Conservation (phyloP, 192 early-diverging fungal species). For the Dissophora ornata region DNA sequence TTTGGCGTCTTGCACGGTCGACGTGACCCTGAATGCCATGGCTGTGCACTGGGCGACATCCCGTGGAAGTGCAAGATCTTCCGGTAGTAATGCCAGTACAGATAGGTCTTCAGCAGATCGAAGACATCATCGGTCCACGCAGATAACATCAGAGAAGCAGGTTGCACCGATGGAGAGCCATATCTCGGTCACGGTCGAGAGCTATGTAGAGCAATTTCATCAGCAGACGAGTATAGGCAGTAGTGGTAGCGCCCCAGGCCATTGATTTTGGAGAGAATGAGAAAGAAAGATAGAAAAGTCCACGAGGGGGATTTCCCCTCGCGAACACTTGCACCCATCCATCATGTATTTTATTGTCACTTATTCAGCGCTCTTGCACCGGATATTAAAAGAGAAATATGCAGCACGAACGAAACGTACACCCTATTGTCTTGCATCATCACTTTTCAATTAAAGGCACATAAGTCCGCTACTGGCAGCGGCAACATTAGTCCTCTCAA, state of each 20-base stretch:
- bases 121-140: not conserved
- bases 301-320: not conserved
- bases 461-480: too few species aligned
- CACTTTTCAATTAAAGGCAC: too few species aligned
- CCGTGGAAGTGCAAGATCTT: conserved; percentile 5
- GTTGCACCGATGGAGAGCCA: conserved; percentile 34
- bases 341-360: too few species aligned
- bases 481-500: too few species aligned
- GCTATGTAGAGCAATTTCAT: conserved; percentile 46
- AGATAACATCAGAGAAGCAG: conserved; percentile 21
- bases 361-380: too few species aligned
- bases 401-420: too few species aligned
- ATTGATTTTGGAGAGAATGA: conserved; percentile 1
- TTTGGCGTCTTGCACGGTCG: conserved; percentile 59
- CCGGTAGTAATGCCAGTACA: not conserved
- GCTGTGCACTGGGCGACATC: conserved; percentile 62
- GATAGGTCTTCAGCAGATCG: conserved; percentile 17
- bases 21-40: conserved; percentile 60
- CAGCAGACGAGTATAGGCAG: conserved; percentile 25
- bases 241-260: not conserved
- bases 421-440: too few species aligned
- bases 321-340: too few species aligned
- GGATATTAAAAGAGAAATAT: too few species aligned
- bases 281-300: not conserved
- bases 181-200: conserved; percentile 41